Conservation (phyloP, 208 protist genomes). For the Leishmania tropica region DNA sequence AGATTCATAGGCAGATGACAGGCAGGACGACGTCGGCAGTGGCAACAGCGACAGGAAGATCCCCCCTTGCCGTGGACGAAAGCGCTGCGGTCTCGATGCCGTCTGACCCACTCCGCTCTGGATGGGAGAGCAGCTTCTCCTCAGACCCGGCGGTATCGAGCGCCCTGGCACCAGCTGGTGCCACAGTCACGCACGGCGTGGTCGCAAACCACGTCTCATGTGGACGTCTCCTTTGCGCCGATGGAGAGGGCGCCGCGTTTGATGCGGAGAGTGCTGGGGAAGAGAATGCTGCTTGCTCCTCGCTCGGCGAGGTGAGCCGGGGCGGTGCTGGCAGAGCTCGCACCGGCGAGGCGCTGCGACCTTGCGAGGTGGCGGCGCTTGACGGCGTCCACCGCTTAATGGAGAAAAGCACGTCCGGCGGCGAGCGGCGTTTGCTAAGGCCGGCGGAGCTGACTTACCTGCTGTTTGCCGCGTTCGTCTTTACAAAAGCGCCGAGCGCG, state of each 20-base stretch:
- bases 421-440: background rate
- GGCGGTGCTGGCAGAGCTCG: background rate
- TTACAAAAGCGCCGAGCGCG: slow-evolving; percentile 44
- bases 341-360: background rate
- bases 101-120: slow-evolving; percentile 19
- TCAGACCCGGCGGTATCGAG: background rate
- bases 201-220: background rate
- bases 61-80: background rate
- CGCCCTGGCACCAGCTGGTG: background rate
- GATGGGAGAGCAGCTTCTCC: slow-evolving; percentile 18
- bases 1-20: slow-evolving; percentile 26
- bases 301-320: background rate
- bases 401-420: background rate
- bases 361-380: background rate
- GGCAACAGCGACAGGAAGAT: background rate
- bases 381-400: slow-evolving; percentile 4
- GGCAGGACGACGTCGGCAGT: background rate
- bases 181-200: background rate
- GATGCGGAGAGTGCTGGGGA: background rate
- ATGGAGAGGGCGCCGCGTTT: background rate
- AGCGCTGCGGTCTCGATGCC: background rate
- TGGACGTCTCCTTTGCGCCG: background rate
- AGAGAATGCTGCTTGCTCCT: background rate
- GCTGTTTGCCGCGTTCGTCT: slow-evolving; percentile 58
- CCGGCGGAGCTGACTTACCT: slow-evolving; percentile 45